These are phyloP conservation scores for Calonectria multiphialidica DNA, from an alignment of 2,329 filamentous ascomycete species.

Conservation along the genomic window DNA sequence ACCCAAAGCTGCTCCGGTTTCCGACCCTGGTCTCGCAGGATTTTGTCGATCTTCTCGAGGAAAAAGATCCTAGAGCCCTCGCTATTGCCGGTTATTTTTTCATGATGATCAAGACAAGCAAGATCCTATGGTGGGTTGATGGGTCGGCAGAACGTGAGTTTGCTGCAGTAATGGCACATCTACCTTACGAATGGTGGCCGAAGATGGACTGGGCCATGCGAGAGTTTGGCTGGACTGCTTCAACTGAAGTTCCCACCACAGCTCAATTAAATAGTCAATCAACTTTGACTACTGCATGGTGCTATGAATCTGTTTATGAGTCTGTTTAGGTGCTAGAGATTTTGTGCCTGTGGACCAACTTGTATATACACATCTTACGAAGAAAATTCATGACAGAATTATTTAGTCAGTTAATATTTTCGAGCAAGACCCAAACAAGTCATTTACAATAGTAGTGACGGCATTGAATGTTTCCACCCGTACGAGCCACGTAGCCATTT, in stretches of 20 bases:
- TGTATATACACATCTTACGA: too few species aligned
- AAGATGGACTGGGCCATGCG: conserved; percentile 13
- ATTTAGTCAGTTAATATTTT: too few species aligned
- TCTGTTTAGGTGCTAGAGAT: too few species aligned
- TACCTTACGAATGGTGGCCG: conserved; percentile 21
- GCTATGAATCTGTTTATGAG: too few species aligned
- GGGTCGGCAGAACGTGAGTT: conserved; percentile 18
- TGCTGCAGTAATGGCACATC: conserved; percentile 18
- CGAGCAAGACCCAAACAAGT: too few species aligned
- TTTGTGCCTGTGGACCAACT: too few species aligned
- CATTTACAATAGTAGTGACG: too few species aligned
- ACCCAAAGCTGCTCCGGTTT: conserved; percentile 11
- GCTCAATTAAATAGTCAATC: too few species aligned
- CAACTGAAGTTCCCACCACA: background rate
- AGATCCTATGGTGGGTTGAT: conserved; percentile 26
- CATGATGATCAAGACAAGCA: conserved; percentile 10
- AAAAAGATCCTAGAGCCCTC: conserved; percentile 9
- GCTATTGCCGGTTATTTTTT: conserved; percentile 22
- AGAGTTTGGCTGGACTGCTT: background rate
- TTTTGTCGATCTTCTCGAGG: conserved; percentile 17
- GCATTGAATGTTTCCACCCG: too few species aligned
- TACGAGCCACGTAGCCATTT: too few species aligned
- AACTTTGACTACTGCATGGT: too few species aligned
- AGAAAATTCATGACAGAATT: too few species aligned
- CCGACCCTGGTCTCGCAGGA: background rate